Base-by-base conservation (phyloP, 257 asterid genomes). In the Nicotiana otophora region DNA sequence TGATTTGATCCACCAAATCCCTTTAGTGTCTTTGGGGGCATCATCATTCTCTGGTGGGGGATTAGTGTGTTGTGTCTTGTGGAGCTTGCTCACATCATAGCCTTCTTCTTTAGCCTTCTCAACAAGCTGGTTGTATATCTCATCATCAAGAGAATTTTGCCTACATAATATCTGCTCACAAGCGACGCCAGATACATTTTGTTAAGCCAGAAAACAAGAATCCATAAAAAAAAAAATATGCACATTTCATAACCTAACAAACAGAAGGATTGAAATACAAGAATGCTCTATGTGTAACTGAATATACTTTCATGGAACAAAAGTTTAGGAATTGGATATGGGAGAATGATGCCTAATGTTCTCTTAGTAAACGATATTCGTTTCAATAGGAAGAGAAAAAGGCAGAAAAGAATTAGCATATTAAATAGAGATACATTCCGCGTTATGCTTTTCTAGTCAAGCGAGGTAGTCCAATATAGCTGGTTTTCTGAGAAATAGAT, bases 1-100 rank as follows among this genome's bases (percentile, higher is more conserved):
- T 70, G 98, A 96, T 84, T 96, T 96, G 31, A 96, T 28, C 98
- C 98, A 94, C 99, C 97, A 94, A 36, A 92, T 57, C 6, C 98
- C 98, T 83, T 88, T 91, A 8, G 82, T 85, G 83, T 96, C 98
- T 5, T 53, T 9, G 0, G 90, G 89, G 5, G 89, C 65, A 2
- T 64, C 88, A 5, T 90, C 95, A 4, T 81, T 54, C 4, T 86
- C 92, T 0, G 96, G 95, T 0, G 98, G 95, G 30, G 85, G 85
- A 2, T 90, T 91, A 0, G 95, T 79, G 0, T 94, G 99, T 10
- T 85, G 72, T 10, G 99, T 96, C 87, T 84, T 94, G 60, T 85
- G 92, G 58, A 94, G 92, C 83, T 91, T 93, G 82, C 87, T 90
- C 83, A 92, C 95, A 78, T 96, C 99, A 53, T 96, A 96, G 33